Percentiles rank a stretch among this genome's conserved stretches.
phyloP scores from a whole-genome alignment of 495 filamentous ascomycete genomes.

The Neurospora intermedia region DNA sequence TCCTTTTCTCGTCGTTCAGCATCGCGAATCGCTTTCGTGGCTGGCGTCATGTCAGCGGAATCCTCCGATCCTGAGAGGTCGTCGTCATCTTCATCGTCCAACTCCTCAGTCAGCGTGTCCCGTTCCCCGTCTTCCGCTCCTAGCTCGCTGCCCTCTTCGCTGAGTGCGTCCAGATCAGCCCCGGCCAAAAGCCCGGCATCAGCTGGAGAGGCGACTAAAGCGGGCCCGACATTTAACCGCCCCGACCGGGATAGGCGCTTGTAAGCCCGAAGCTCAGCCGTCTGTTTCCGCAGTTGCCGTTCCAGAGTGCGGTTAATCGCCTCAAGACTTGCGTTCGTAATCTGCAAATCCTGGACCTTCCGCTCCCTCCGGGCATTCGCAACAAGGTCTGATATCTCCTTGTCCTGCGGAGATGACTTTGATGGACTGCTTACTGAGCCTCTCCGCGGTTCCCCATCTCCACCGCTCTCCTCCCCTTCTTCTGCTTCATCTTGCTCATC shows the following conservation, averaged over 20 bases:
- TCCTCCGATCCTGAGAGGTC: slow-evolving; percentile 29
- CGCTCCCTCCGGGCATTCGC: slow-evolving; percentile 81
- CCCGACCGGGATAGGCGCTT: slow-evolving; percentile 71
- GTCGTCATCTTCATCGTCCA: slow-evolving; percentile 31
- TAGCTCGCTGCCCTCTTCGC: slow-evolving; percentile 35
- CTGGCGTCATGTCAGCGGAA: slow-evolving; percentile 38
- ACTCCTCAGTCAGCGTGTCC: slow-evolving; percentile 3
- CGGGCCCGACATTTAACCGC: slow-evolving; percentile 41
- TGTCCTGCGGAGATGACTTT: slow-evolving; percentile 34
- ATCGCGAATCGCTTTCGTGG: slow-evolving; percentile 32
- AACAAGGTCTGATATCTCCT: slow-evolving; percentile 55
- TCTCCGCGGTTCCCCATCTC: slow-evolving; percentile 18
- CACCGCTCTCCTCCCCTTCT: slow-evolving; percentile 5
- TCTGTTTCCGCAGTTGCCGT: slow-evolving; percentile 82
- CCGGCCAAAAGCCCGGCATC: slow-evolving; percentile 19
- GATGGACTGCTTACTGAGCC: slow-evolving; percentile 41
- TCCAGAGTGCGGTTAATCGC: slow-evolving; percentile 96
- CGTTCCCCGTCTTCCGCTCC: slow-evolving; percentile 30
- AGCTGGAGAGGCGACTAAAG: not conserved
- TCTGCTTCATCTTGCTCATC: slow-evolving; percentile 4
- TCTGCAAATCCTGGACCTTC: slow-evolving; percentile 95
- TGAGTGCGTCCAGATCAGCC: slow-evolving; percentile 38
- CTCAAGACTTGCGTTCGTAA: slow-evolving; percentile 88
- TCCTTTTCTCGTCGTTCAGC: slow-evolving; percentile 47
- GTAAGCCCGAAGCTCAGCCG: slow-evolving; percentile 74